Percentiles rank a stretch among this genome's conserved stretches.
Evolutionary conservation across 768 basidiomycete genomes (phyloP).

Genomic region (Amanita molliuscula): DNA sequence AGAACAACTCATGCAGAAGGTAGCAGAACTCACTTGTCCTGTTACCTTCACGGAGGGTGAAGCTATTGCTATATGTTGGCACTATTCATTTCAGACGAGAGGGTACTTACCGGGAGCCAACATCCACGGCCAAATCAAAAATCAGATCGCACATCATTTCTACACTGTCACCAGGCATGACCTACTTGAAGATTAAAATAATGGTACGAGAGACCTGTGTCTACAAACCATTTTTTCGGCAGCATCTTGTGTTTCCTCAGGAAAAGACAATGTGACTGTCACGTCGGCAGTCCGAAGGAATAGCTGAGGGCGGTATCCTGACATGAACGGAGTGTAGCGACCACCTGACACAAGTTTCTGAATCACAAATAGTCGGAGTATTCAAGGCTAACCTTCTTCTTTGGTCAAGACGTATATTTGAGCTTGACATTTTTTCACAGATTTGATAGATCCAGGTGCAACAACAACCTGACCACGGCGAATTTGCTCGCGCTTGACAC

Average conservation of each 20-base stretch:
- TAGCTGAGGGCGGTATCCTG: constrained; percentile 90
- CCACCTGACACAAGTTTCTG: constrained; percentile 88
- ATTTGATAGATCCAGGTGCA: constrained; percentile 83
- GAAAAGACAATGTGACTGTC: constrained; percentile 78
- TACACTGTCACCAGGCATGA: constrained; percentile 98
- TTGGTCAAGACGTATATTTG: constrained; percentile 60
- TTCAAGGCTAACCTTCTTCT: constrained; percentile 1
- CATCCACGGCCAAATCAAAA: constrained; percentile 82
- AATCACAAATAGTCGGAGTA: constrained; percentile 30
- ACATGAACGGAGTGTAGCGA: constrained; percentile 86
- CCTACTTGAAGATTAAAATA: constrained; percentile 26
- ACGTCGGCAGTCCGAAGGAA: constrained; percentile 95
- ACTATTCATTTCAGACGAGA: neutral
- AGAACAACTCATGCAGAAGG: neutral
- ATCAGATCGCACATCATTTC: constrained; percentile 81
- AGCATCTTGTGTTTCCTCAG: constrained; percentile 70
- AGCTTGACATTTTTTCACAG: constrained; percentile 91
- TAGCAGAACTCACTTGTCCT: constrained; percentile 63
- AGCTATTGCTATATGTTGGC: constrained; percentile 24
- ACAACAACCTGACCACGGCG: constrained; percentile 88
- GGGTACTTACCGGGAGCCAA: constrained; percentile 57
- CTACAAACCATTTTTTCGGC: constrained; percentile 74
- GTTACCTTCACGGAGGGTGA: constrained; percentile 92
- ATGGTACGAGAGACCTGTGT: neutral
- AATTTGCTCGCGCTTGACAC: constrained; percentile 94